Conservation (phyloP, 1,284 basidiomycete species). For the Exsudoporus floridanus region DNA sequence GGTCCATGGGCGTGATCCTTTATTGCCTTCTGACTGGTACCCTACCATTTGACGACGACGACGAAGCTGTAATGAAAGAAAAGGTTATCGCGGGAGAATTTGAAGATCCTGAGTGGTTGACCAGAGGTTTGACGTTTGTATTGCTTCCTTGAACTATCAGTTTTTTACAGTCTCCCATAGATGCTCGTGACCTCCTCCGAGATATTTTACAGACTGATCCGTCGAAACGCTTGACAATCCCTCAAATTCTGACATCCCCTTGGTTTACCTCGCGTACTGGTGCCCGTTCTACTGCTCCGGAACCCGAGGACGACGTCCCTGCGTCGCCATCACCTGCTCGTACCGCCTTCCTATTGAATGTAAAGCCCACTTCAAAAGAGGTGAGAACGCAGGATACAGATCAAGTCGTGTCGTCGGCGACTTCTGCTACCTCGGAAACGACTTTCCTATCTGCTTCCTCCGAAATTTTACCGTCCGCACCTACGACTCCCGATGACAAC, state of each 20-base stretch:
- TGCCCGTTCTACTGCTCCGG: slow-evolving; percentile 40
- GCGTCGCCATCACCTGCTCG: slow-evolving; percentile 32
- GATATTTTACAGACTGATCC: slow-evolving; percentile 83
- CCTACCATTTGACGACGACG: slow-evolving; percentile 96
- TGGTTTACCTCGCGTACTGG: slow-evolving; percentile 74
- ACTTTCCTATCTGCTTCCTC: slow-evolving; percentile 56
- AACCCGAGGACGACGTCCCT: slow-evolving; percentile 25
- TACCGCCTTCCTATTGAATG: slow-evolving; percentile 19
- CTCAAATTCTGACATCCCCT: slow-evolving; percentile 82
- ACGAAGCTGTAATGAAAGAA: slow-evolving; percentile 85
- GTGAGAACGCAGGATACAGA: slow-evolving; percentile 42
- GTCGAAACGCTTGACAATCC: slow-evolving; percentile 72
- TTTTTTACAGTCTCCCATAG: slow-evolving; percentile 41
- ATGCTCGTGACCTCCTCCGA: slow-evolving; percentile 78
- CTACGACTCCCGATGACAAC: slow-evolving; percentile 56
- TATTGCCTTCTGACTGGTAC: slow-evolving; percentile 93
- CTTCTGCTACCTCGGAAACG: slow-evolving; percentile 49
- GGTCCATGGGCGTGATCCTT: slow-evolving; percentile 95
- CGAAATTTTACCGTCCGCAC: slow-evolving; percentile 50
- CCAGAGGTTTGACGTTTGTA: slow-evolving; percentile 55
- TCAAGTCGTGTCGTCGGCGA: slow-evolving; percentile 39
- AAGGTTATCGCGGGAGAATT: slow-evolving; percentile 88
- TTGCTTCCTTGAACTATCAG: slow-evolving; percentile 1
- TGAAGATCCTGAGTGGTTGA: slow-evolving; percentile 90
- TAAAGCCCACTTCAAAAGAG: slow-evolving; percentile 23